A percentile compares a stretch with the other conserved stretches of the same genome.
Conservation (phyloP, 2,329 filamentous ascomycete genomes). For the Colletotrichum sp. region DNA sequence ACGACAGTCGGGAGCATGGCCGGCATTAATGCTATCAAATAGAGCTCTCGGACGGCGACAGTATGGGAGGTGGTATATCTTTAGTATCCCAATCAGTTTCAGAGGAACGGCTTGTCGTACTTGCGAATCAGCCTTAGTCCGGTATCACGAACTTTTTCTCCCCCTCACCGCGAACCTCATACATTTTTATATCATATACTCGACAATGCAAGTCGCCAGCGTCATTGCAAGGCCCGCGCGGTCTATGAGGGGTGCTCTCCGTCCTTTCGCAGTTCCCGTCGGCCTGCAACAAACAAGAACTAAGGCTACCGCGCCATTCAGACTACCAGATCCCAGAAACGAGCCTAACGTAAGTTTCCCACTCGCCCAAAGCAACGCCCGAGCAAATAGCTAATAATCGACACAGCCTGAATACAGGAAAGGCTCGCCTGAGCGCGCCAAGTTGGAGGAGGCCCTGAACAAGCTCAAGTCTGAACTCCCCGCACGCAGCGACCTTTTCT, state of each 20-base stretch:
- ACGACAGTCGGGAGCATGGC: constrained; percentile 2
- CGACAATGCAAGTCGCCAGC: constrained; percentile 1
- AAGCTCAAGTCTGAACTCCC: constrained; percentile 35
- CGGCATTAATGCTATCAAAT: background rate
- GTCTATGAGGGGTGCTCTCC: background rate
- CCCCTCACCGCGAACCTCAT: background rate
- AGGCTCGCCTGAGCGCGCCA: constrained; percentile 32
- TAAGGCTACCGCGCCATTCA: constrained; percentile 33
- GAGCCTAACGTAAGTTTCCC: constrained; percentile 33
- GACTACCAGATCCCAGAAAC: constrained; percentile 34
- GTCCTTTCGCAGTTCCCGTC: constrained; percentile 19
- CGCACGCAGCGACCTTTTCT: constrained; percentile 35
- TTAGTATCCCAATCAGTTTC: background rate
- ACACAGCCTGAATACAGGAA: constrained; percentile 33
- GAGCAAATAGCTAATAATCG: background rate
- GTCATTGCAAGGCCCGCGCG: background rate
- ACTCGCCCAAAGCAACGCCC: background rate
- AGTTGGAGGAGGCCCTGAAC: constrained; percentile 32
- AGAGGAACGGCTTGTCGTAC: background rate
- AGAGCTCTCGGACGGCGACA: background rate
- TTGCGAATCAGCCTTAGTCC: background rate
- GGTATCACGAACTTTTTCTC: background rate
- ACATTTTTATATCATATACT: background rate
- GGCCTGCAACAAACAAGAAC: constrained; percentile 25
- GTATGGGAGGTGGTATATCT: background rate